Base-by-base conservation (phyloP, 768 basidiomycete genomes). In the Leccinum barrowsii region DNA sequence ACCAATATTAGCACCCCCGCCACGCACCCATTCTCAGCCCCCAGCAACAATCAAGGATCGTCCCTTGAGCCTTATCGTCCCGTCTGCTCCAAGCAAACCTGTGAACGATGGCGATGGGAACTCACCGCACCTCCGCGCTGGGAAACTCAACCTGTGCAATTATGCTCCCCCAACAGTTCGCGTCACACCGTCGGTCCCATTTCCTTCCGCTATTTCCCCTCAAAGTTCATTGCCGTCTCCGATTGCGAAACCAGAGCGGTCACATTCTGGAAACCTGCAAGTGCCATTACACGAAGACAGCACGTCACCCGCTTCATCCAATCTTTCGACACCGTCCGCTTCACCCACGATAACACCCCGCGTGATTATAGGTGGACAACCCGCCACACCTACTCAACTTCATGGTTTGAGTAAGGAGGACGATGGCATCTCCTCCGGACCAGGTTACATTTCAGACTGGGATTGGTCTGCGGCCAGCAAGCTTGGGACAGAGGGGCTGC, bases 91-190 rank as follows among this genome's bases (percentile, higher is more conserved):
- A n/a, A 42, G n/a, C 28, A 34, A 46, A 4, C 22, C 60, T 22
- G 4, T 19, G 19, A 6, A 46, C 5, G 40, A 28, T 7, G 28
- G 44, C 8, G 51, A 60, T 5, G 52, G 34, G 22, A 46, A 21
- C 19, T 28, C 40, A n/a, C 40, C 26, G 7, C 47, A 57, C 2
- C 19, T 47, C 4, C 59, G 56, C 2, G 22, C 57, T 1, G 74
- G 71, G 21, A 67, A 65, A 59, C 63, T 76, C 50, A 62, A 51
- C 42, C 58, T 76, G 2, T 58, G 65, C 54, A 76, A 76, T 52
- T 76, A 76, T 50, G 70, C 60, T 5, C 65, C 76, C 37, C 75
- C 75, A n/a, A 53, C 52, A 1, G 21, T 54, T 21, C 56, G 58
- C 7, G 7, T 55, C 21, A 11, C 37, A 8, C 40, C 61, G 15